Evolutionary conservation across 1,284 basidiomycete species (phyloP).

Genomic region (Leccinum huronense): DNA sequence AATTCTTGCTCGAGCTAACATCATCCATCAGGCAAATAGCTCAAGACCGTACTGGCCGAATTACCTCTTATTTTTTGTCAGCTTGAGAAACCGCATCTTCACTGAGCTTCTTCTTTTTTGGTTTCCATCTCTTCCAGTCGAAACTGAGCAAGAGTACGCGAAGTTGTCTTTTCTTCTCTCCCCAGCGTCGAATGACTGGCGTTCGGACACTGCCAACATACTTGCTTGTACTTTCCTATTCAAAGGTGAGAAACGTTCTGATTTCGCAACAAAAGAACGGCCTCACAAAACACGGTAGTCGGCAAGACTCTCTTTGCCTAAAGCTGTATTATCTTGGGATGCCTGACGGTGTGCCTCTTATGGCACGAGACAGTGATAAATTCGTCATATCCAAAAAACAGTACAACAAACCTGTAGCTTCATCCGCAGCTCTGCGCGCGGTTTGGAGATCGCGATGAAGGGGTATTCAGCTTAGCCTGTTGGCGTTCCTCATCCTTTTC

Average conservation of each 20-base stretch:
- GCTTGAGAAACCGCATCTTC: slow-evolving; percentile 59
- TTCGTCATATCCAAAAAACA: not conserved
- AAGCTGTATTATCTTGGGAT: slow-evolving; percentile 71
- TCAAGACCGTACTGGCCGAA: slow-evolving; percentile 11
- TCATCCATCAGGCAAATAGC: slow-evolving; percentile 7
- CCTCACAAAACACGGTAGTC: slow-evolving; percentile 85
- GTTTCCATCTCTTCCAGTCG: slow-evolving; percentile 67
- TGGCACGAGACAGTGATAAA: slow-evolving; percentile 5
- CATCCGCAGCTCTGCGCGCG: slow-evolving; percentile 70
- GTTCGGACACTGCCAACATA: slow-evolving; percentile 79
- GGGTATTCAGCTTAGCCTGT: slow-evolving; percentile 54
- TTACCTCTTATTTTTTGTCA: slow-evolving; percentile 61
- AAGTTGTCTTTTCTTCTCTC: slow-evolving; percentile 79
- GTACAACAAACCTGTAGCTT: slow-evolving; percentile 62
- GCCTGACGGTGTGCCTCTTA: slow-evolving; percentile 77
- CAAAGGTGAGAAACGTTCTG: slow-evolving; percentile 11
- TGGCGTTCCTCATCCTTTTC: slow-evolving; percentile 69
- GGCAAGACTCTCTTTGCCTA: slow-evolving; percentile 82
- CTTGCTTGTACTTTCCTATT: slow-evolving; percentile 75
- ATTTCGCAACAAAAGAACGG: slow-evolving; percentile 1
- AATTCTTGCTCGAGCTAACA: slow-evolving; percentile 64
- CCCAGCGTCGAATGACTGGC: slow-evolving; percentile 79
- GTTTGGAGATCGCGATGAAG: slow-evolving; percentile 66
- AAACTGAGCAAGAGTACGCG: slow-evolving; percentile 66
- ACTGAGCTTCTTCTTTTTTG: slow-evolving; percentile 59